Conservation (phyloP, 371 early-diverging fungal species). For the Rhizopus arrhizus region DNA sequence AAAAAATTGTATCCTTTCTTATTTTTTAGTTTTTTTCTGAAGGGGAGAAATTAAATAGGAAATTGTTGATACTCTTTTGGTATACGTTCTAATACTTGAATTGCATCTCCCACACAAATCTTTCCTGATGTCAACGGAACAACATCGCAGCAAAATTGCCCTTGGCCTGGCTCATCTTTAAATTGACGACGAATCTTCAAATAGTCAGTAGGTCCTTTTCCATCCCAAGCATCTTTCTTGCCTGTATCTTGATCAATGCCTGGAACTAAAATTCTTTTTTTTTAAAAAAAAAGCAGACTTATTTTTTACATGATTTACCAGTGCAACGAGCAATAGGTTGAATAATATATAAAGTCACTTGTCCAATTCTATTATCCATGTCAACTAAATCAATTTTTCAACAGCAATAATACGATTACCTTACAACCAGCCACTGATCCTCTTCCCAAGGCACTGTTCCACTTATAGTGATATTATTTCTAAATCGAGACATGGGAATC, state of each 20-base stretch:
- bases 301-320: constrained; percentile 21
- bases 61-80: constrained; percentile 28
- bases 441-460: constrained; percentile 55
- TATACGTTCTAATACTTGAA: constrained; percentile 47
- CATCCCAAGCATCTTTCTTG: constrained; percentile 44
- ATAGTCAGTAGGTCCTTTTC: constrained; percentile 33
- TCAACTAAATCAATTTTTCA: not conserved
- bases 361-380: constrained; percentile 37
- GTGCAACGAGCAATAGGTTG: constrained; percentile 48
- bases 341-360: constrained; percentile 45
- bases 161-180: constrained; percentile 32
- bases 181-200: constrained; percentile 37
- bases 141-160: constrained; percentile 50
- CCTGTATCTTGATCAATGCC: constrained; percentile 54
- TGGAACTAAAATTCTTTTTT: constrained; percentile 29
- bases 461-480: constrained; percentile 47
- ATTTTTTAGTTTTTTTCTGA: not conserved
- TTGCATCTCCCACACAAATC: constrained; percentile 43
- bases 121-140: constrained; percentile 48
- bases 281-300: not conserved
- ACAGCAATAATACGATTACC: constrained; percentile 14
- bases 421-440: constrained; percentile 51
- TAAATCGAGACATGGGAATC: constrained; percentile 46
- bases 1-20: not conserved
- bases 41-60: constrained; percentile 1